phyloP scores from a whole-genome alignment of 805 yeast genomes.

The Candida arabinofermentans region DNA sequence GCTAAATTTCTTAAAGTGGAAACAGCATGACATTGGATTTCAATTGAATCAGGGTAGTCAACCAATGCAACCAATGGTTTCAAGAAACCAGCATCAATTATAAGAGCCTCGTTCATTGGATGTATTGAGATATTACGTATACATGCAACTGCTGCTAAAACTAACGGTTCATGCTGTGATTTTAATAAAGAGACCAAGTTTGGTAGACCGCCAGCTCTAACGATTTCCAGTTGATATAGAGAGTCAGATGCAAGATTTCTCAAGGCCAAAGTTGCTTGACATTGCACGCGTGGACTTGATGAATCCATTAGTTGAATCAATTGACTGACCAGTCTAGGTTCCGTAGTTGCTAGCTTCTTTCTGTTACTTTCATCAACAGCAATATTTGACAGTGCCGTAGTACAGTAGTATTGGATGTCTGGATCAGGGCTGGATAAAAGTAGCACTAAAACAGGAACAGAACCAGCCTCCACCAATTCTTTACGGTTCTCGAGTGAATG shows the following conservation, averaged over 20 bases:
- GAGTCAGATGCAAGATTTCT: constrained; percentile 96
- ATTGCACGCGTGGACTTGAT: constrained; percentile 90
- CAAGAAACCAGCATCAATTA: constrained; percentile 94
- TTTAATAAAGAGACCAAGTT: constrained; percentile 87
- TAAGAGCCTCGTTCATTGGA: constrained; percentile 91
- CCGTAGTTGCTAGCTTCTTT: constrained; percentile 82
- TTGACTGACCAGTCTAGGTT: constrained; percentile 85
- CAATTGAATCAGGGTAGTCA: constrained; percentile 85
- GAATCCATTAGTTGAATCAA: constrained; percentile 90
- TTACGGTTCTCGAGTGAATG: constrained; percentile 95
- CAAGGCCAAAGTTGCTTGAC: constrained; percentile 96
- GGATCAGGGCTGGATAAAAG: constrained; percentile 83
- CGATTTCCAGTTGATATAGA: constrained; percentile 92
- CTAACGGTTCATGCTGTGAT: constrained; percentile 85
- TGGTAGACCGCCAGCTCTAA: constrained; percentile 92
- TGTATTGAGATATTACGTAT: constrained; percentile 95
- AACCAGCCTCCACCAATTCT: constrained; percentile 96
- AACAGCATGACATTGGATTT: constrained; percentile 97
- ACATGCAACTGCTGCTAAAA: constrained; percentile 96
- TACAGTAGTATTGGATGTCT: constrained; percentile 97
- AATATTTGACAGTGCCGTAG: constrained; percentile 93
- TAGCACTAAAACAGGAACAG: constrained; percentile 92
- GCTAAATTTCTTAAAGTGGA: constrained; percentile 94
- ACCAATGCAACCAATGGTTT: constrained; percentile 84
- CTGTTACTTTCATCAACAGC: constrained; percentile 96